Conservation (phyloP, 371 early-diverging fungal species). For the Mucor irregularis region DNA sequence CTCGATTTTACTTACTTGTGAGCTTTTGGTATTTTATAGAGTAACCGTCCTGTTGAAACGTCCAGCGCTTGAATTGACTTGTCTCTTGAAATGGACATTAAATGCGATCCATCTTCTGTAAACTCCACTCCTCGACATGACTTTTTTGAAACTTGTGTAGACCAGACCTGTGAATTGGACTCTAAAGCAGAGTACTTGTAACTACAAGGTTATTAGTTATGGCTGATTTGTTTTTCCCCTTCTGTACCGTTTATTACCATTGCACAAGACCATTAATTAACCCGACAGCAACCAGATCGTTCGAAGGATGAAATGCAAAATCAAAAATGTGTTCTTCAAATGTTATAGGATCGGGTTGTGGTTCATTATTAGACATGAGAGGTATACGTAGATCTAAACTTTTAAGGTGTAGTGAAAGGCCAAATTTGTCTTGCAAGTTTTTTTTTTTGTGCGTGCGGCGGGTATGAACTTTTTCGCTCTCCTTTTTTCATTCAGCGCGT, state of each 20-base stretch:
- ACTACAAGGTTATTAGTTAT: slow-evolving; percentile 32
- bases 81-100: slow-evolving; percentile 71
- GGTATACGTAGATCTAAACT: no score
- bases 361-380: neutral
- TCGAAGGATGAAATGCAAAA: slow-evolving; percentile 71
- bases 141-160: slow-evolving; percentile 69
- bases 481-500: no score
- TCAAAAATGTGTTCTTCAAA: slow-evolving; percentile 65
- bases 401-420: no score
- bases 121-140: slow-evolving; percentile 85
- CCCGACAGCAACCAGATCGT: slow-evolving; percentile 69
- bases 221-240: neutral
- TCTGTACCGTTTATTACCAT: slow-evolving; percentile 51
- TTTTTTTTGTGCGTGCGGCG: no score
- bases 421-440: no score
- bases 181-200: neutral
- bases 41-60: slow-evolving; percentile 60
- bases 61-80: slow-evolving; percentile 74
- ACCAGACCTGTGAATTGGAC: slow-evolving; percentile 38
- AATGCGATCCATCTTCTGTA: slow-evolving; percentile 62
- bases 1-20: slow-evolving; percentile 47
- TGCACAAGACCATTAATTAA: slow-evolving; percentile 74
- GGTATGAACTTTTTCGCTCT: no score
- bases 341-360: slow-evolving; percentile 6
- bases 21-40: slow-evolving; percentile 29